Evolutionary conservation across 2,329 filamentous ascomycete genomes (phyloP).

Genomic region (Thielaviopsis euricoi): DNA sequence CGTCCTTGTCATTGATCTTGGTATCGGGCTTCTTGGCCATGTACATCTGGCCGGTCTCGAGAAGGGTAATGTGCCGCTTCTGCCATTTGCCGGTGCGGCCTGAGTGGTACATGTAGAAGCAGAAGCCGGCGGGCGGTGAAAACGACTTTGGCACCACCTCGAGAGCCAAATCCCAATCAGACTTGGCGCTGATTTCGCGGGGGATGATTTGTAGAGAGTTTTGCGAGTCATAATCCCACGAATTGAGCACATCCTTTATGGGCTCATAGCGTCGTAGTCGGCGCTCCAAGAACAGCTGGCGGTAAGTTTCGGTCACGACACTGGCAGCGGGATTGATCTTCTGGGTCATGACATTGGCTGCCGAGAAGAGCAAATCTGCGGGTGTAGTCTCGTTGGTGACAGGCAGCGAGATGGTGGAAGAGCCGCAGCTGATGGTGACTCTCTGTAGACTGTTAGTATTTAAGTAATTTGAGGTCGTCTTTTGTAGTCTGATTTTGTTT

Average conservation of each 20-base stretch:
- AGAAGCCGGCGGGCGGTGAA: slow-evolving; percentile 48
- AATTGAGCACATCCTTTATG: slow-evolving; percentile 77
- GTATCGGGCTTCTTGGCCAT: slow-evolving; percentile 55
- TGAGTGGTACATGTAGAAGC: slow-evolving; percentile 63
- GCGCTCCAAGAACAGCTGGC: slow-evolving; percentile 60
- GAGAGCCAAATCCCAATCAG: slow-evolving; percentile 45
- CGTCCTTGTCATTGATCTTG: slow-evolving; percentile 45
- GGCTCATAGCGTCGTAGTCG: slow-evolving; percentile 73
- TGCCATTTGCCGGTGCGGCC: slow-evolving; percentile 74
- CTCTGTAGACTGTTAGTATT: slow-evolving; percentile 24
- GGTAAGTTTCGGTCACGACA: slow-evolving; percentile 64
- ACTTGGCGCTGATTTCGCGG: slow-evolving; percentile 37
- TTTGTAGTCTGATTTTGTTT: no score
- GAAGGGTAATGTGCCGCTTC: slow-evolving; percentile 64
- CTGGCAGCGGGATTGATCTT: slow-evolving; percentile 47
- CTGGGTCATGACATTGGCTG: slow-evolving; percentile 45
- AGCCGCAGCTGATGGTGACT: slow-evolving; percentile 57
- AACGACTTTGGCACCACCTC: slow-evolving; percentile 39
- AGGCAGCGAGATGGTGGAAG: slow-evolving; percentile 52
- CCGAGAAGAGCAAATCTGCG: slow-evolving; percentile 53
- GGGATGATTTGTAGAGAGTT: slow-evolving; percentile 53
- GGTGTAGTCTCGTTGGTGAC: slow-evolving; percentile 60
- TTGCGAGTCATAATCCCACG: slow-evolving; percentile 70
- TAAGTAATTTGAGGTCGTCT: no score
- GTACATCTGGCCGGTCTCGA: slow-evolving; percentile 54